Conservation (phyloP, 495 filamentous ascomycete species). For the Lepidopterella palustris region DNA sequence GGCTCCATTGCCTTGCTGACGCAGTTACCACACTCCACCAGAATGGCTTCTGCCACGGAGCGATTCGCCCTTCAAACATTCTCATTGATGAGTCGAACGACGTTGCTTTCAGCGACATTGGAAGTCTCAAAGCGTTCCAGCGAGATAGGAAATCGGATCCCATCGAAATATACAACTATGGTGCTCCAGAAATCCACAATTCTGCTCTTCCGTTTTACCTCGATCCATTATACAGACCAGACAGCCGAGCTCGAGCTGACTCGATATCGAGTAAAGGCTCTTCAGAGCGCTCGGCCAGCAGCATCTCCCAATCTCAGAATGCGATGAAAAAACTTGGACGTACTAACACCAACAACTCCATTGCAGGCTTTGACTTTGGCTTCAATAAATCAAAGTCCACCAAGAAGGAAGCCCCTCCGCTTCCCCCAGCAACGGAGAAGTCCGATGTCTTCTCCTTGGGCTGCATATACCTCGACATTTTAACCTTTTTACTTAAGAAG, state of each 20-base stretch:
- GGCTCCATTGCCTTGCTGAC: conserved; percentile 81
- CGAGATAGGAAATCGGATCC: conserved; percentile 49
- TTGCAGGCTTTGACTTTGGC: conserved; percentile 28
- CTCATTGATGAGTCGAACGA: conserved; percentile 64
- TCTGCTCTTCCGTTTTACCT: background rate
- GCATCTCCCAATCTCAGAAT: conserved; percentile 13
- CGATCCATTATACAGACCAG: background rate
- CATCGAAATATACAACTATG: conserved; percentile 81
- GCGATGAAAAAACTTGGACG: conserved; percentile 10
- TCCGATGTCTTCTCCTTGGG: conserved; percentile 75
- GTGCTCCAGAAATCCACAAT: conserved; percentile 60
- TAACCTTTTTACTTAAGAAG: conserved; percentile 68
- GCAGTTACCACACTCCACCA: conserved; percentile 71
- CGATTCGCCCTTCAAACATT: conserved; percentile 77
- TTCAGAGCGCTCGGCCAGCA: conserved; percentile 11
- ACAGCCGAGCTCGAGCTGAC: conserved; percentile 13
- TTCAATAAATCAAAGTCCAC: conserved; percentile 15
- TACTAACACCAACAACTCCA: conserved; percentile 9
- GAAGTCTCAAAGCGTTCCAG: conserved; percentile 54
- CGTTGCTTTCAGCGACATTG: conserved; percentile 69
- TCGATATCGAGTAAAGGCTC: conserved; percentile 23
- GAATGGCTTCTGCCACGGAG: conserved; percentile 65
- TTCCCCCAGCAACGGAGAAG: conserved; percentile 28
- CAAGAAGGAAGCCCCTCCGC: conserved; percentile 14
- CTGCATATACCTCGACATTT: conserved; percentile 60